Base-by-base conservation (phyloP, 495 filamentous ascomycete species). In the Trichoderma virens region DNA sequence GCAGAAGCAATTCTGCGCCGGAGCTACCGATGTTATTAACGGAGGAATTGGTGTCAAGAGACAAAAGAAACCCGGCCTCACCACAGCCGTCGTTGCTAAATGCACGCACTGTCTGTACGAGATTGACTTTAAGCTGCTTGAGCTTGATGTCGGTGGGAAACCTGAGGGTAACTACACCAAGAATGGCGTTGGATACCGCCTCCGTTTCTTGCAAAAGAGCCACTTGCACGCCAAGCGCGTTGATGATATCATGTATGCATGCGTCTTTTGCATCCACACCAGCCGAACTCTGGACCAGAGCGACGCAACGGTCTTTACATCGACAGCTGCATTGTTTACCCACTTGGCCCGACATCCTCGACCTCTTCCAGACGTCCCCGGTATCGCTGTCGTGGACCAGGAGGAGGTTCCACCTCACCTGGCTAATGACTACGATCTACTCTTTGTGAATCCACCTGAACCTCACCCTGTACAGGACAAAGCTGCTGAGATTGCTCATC, bases 371-470 rank as follows among this genome's bases (percentile, higher is more conserved):
- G 56, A 61, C 20, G 69, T 81, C 8, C 59, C 70, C 0, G 79
- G 78, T 8, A 43, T 83, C 14, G 73, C 68, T 1, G 75, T 79
- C 1, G 67, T 78, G 34, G 72, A 79, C 35, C 67, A 51, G 8
- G 60, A 60, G 3, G 68, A 67, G 35, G 41, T 67, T 14, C 71
- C 70, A 18, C 66, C 45, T 0, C 47, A 65, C 6, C 64, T 67
- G 34, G 67, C 64, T 35, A 75, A 77, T 59, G 75, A 81, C 67
- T 82, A 78, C 61, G 79, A 83, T 65, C 64, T 83, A 7, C 75
- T 78, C 67, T 77, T 83, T 62, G 68, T 68, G 6, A 62, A 73
- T 18, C 70, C 77, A 7, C 72, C 71, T 9, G 61, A 64, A 11
- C 60, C 69, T 6, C 67, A 70, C 38, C 69, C 73, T 20, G 68